Base-by-base conservation (phyloP, 805 yeast species). In the Sporopachydermia quercuum region DNA sequence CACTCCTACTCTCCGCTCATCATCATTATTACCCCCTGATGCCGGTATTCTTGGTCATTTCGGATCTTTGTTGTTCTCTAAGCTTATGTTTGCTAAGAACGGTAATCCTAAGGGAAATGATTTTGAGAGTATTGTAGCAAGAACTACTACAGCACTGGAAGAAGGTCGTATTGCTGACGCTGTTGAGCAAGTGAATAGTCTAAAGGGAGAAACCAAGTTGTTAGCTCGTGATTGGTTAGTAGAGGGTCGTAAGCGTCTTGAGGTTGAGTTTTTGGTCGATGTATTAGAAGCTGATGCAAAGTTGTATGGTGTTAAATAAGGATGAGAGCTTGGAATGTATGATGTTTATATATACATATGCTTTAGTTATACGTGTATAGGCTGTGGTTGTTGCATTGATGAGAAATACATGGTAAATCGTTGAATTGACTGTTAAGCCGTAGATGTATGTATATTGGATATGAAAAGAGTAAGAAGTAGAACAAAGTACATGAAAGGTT, bases 1-100 rank as follows among this genome's bases (percentile, higher is more conserved):
- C 43, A 77, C 71, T 16, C 91, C 93, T 13, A 94, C 89, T 61
- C 73, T 91, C 54, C 78, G 94, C 58, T 74, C 85, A 19, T 87
- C 93, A 4, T 76, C 96, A 3, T 63, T 91, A 49, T 71, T 87
- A 45, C 96, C 97, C 41, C 94, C 93, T 49, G 83, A 89, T 53
- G 94, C 98, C 17, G 98, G 98, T 53, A 71, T 91, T 40, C 71
- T 89, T 50, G 97, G 96, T 19, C 96, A 91, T 59, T 57, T 86
- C 35, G 71, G 93, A 4, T 87, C 97, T 14, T 66, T 70, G 47
- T 41, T 85, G 5, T 81, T 87, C 55, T 79, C 94, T 27, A 73
- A 71, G 49, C 68, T 87, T 44, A 68, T 89, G 51, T 69, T 84
- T 51, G 68, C 80, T 18, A 91, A 86, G 56, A 65, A 71, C 44